Conservation (phyloP, 1,284 basidiomycete genomes). For the Ganoderma boninense region DNA sequence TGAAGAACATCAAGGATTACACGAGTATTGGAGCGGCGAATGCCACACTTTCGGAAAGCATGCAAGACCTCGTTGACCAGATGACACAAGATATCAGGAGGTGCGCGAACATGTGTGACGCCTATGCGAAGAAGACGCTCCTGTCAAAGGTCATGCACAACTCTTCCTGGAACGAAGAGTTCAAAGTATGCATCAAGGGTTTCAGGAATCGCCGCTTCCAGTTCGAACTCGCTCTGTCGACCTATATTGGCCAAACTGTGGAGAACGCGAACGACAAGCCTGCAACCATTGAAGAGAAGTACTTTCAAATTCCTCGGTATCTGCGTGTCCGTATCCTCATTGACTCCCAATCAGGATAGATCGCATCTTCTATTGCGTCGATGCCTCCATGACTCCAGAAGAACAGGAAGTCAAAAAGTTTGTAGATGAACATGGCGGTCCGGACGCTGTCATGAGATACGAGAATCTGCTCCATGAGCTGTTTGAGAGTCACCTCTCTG, state of each 20-base stretch:
- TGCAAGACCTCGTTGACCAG: slow-evolving; percentile 28
- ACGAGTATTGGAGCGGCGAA: background rate
- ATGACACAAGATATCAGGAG: slow-evolving; percentile 38
- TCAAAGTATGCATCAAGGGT: slow-evolving; percentile 41
- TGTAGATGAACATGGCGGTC: slow-evolving; percentile 38
- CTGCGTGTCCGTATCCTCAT: slow-evolving; percentile 23
- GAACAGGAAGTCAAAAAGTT: slow-evolving; percentile 33
- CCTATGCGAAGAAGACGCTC: slow-evolving; percentile 39
- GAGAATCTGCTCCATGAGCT: slow-evolving; percentile 30
- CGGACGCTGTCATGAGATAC: background rate
- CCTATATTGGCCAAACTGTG: slow-evolving; percentile 45
- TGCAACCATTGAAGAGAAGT: slow-evolving; percentile 36
- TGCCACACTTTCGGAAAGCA: slow-evolving; percentile 30
- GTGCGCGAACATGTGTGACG: slow-evolving; percentile 41
- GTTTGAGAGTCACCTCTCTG: slow-evolving; percentile 13
- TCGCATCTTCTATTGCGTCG: background rate
- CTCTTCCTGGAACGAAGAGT: slow-evolving; percentile 45
- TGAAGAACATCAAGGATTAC: background rate
- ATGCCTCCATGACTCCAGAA: slow-evolving; percentile 1
- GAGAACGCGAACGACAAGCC: slow-evolving; percentile 44
- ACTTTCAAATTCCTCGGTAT: background rate
- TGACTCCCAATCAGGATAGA: slow-evolving; percentile 28
- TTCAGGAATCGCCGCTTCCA: slow-evolving; percentile 45
- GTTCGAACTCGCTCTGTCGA: slow-evolving; percentile 42
- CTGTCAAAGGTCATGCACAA: slow-evolving; percentile 47